Evolutionary conservation across 2,329 filamentous ascomycete genomes (phyloP).

Genomic region (Acrocalymma vagum): DNA sequence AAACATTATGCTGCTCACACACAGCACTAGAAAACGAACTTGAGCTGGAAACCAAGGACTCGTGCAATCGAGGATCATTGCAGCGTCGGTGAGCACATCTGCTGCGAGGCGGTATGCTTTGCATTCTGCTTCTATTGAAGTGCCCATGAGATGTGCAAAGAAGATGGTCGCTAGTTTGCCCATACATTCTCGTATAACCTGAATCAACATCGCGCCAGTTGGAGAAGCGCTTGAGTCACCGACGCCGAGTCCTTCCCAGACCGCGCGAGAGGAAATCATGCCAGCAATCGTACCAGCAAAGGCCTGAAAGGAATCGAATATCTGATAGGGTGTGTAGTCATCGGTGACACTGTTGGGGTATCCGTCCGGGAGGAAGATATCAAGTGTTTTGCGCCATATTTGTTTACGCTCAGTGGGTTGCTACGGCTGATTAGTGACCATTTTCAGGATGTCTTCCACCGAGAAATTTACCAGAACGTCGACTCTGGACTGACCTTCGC

Average conservation of each 20-base stretch:
- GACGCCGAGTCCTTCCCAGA: constrained; percentile 6
- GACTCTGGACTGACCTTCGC: no score
- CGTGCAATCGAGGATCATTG: constrained; percentile 1
- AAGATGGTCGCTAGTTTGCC: constrained; percentile 2
- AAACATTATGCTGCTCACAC: constrained; percentile 1
- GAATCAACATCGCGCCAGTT: constrained; percentile 4
- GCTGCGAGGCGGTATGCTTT: constrained; percentile 1
- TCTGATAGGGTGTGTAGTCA: constrained; percentile 3
- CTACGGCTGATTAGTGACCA: no score
- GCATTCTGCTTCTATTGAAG: constrained; percentile 1
- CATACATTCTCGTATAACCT: constrained; percentile 7
- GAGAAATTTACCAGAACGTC: no score
- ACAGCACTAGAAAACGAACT: constrained; percentile 1
- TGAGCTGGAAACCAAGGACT: constrained; percentile 1
- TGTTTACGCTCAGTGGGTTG: background rate
- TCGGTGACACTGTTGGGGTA: background rate
- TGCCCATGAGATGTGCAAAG: constrained; percentile 1
- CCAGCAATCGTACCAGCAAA: constrained; percentile 2
- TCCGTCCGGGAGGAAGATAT: background rate
- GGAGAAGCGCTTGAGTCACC: constrained; percentile 3
- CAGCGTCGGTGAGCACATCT: constrained; percentile 1
- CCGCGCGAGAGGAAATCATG: background rate
- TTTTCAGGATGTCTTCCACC: no score
- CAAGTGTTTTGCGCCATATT: constrained; percentile 1
- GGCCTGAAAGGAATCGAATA: constrained; percentile 2